Percentiles rank a stretch among this genome's conserved stretches.
phyloP scores from a whole-genome alignment of 257 asterid species.

The Solanum chmielewskii region DNA sequence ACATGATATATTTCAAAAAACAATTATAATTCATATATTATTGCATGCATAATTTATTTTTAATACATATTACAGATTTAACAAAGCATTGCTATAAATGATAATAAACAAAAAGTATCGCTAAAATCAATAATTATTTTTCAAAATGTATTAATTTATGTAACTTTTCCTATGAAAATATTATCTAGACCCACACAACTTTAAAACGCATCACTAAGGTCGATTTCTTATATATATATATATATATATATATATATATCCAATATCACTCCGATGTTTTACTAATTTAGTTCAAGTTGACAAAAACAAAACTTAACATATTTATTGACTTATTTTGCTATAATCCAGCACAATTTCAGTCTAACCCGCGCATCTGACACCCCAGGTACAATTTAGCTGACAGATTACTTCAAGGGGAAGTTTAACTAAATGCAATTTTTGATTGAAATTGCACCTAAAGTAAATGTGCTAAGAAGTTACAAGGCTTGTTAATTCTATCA shows the following conservation, averaged over 20 bases:
- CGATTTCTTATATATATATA: too few relatives aligned
- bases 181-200: background rate
- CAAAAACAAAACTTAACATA: background rate
- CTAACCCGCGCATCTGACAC: background rate
- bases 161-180: too few relatives aligned
- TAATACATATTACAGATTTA: too few relatives aligned
- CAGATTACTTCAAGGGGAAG: background rate
- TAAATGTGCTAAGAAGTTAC: slow-evolving; percentile 8
- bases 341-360: background rate
- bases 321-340: background rate
- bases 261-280: background rate
- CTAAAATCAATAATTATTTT: too few relatives aligned
- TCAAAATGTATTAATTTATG: too few relatives aligned
- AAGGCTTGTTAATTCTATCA: slow-evolving; percentile 23
- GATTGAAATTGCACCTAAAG: background rate
- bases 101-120: too few relatives aligned
- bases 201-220: background rate
- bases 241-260: background rate
- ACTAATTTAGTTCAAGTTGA: background rate
- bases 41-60: too few relatives aligned
- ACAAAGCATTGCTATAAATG: too few relatives aligned
- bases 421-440: background rate
- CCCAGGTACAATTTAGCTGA: background rate
- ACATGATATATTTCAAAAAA: too few relatives aligned
- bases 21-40: too few relatives aligned